Evolutionary conservation across 176 grass and related monocot species (phyloP), one percentile per base, ranked within the genome.

Genomic region (Lolium rigidum): DNA sequence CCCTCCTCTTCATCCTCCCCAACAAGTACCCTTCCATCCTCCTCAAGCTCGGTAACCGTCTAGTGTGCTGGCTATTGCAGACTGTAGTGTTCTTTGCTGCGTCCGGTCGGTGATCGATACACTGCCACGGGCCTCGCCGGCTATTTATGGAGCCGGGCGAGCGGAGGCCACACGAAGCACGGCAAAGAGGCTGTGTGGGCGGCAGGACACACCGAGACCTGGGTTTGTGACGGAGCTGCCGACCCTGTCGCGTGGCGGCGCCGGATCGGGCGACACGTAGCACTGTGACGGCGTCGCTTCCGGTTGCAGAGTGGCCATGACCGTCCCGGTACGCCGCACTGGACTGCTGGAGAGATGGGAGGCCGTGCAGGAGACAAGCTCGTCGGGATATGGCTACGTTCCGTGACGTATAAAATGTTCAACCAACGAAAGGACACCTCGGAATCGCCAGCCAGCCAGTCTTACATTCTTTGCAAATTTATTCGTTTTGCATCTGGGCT

Each of bases 191-290:
- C 14, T 84, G 85, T 20, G 83, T 63, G 83, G 83, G 58, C 83
- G 82, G 90, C 89, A 84, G 85, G 89, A 91, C 49, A 80, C 89
- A 91, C 49, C 89, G 81, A 59, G 58, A 13, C 76, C 60, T 91
- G 10, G 81, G 67, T 74, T 47, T 13, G 81, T 52, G 89, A 84
- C 81, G 59, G 37, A 74, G 85, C 80, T 75, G 80, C 89, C 80
- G 70, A 65, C 84, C 80, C 24, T 60, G 85, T 87, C 74, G 76
- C 50, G 52, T 46, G 22, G 74, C 48, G 4, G 39, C 85, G 8
- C 25, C 49, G 49, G 74, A 31, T 0, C 25, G 8, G 46, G 71
- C 43, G 83, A 86, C 83, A 82, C 79, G 78, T 86, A n/a, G 3
- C 60, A 43, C 76, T 65, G 83, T 82, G 9, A 6, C 60, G 61